phyloP scores from a whole-genome alignment of 1,284 basidiomycete genomes.

The Porodaedalea pini region DNA sequence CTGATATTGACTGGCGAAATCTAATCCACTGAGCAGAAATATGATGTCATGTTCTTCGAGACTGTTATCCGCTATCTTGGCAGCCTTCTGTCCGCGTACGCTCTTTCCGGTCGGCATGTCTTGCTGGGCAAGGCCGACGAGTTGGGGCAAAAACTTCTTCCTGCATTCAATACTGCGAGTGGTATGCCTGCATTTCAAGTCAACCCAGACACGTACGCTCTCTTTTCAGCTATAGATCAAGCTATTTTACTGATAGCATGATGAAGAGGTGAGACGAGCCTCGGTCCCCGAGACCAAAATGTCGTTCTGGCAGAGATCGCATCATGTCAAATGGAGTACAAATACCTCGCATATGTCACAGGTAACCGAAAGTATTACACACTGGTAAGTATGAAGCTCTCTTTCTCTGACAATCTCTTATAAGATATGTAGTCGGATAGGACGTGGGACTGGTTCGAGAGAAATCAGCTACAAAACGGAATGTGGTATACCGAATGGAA shows the following conservation, averaged over 20 bases:
- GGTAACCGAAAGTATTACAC: constrained; percentile 45
- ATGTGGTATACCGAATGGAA: constrained; percentile 27
- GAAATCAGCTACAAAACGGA: constrained; percentile 25
- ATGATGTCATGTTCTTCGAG: constrained; percentile 69
- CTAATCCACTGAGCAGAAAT: constrained; percentile 31
- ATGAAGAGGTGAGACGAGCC: constrained; percentile 28
- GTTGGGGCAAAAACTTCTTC: constrained; percentile 47
- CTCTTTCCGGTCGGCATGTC: constrained; percentile 51
- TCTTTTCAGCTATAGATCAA: neutral
- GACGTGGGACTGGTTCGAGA: constrained; percentile 47
- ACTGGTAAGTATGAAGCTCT: constrained; percentile 35
- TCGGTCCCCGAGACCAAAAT: constrained; percentile 34
- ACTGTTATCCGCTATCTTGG: constrained; percentile 87
- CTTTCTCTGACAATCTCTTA: neutral
- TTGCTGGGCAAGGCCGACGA: constrained; percentile 50
- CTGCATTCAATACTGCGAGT: constrained; percentile 46
- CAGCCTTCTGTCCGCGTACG: constrained; percentile 79
- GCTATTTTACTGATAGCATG: neutral
- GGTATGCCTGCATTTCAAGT: constrained; percentile 49
- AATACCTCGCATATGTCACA: constrained; percentile 54
- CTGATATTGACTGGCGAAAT: neutral
- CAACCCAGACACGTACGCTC: constrained; percentile 43
- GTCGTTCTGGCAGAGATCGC: constrained; percentile 50
- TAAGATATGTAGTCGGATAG: constrained; percentile 32
- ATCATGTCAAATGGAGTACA: constrained; percentile 55